A percentile compares a stretch with the other conserved stretches of the same genome.
Evolutionary conservation across 2,329 filamentous ascomycete genomes (phyloP).

Genomic region (Fusarium sp.): DNA sequence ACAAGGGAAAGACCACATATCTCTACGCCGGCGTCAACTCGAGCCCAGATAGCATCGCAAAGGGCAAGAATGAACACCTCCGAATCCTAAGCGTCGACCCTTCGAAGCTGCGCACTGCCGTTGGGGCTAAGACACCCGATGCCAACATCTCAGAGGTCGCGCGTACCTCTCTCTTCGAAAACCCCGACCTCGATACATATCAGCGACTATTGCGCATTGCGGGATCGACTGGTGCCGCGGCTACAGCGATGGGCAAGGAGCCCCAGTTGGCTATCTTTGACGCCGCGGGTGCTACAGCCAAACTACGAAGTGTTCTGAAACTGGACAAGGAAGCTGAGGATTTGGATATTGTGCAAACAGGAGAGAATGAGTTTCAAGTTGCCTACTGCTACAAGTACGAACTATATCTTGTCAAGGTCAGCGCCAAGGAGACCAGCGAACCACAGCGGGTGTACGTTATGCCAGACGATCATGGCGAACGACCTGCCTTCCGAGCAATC

Average conservation of each 20-base stretch:
- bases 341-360: conserved; percentile 72
- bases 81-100: conserved; percentile 74
- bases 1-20: conserved; percentile 63
- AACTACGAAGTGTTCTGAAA: conserved; percentile 60
- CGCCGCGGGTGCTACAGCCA: conserved; percentile 59
- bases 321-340: conserved; percentile 70
- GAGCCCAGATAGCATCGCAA: conserved; percentile 74
- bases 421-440: conserved; percentile 55
- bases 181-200: conserved; percentile 62
- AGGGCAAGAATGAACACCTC: conserved; percentile 85
- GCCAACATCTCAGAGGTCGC: conserved; percentile 61
- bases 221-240: conserved; percentile 77
- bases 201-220: conserved; percentile 68
- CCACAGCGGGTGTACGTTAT: conserved; percentile 67
- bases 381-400: conserved; percentile 83
- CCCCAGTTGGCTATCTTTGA: conserved; percentile 86
- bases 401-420: conserved; percentile 73
- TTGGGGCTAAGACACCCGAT: conserved; percentile 43
- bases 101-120: conserved; percentile 47
- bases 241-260: conserved; percentile 79
- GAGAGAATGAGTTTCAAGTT: conserved; percentile 72
- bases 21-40: conserved; percentile 86
- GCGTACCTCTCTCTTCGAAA: conserved; percentile 62
- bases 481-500: conserved; percentile 65
- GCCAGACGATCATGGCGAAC: conserved; percentile 56